Evolutionary conservation across 2,329 filamentous ascomycete species (phyloP).

Genomic region (Aspergillus terreus): DNA sequence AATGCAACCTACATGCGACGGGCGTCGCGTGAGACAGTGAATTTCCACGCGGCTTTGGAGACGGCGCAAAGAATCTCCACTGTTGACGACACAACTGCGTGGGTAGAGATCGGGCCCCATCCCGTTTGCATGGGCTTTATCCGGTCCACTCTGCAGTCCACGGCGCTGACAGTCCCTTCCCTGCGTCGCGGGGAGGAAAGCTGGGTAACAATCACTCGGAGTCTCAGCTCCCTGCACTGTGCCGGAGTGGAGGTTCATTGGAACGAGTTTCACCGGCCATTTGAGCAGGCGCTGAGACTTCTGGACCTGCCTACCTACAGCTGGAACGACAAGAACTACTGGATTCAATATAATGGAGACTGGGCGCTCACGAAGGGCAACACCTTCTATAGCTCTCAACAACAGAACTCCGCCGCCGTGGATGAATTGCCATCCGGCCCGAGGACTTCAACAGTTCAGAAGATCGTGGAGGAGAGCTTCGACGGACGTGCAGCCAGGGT

Average conservation of each 20-base stretch:
- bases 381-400: too few relatives aligned
- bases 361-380: conserved; percentile 69
- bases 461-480: background rate
- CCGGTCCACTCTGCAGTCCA: conserved; percentile 48
- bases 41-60: conserved; percentile 62
- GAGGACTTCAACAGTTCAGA: background rate
- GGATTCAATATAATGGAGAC: conserved; percentile 68
- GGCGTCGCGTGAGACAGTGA: conserved; percentile 64
- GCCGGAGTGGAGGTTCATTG: conserved; percentile 64
- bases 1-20: conserved; percentile 60
- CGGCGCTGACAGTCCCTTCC: too few relatives aligned
- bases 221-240: conserved; percentile 37
- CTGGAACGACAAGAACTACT: conserved; percentile 70
- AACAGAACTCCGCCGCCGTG: too few relatives aligned
- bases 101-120: conserved; percentile 70
- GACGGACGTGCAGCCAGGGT: conserved; percentile 23
- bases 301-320: conserved; percentile 62
- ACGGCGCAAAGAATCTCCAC: conserved; percentile 48
- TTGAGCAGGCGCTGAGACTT: conserved; percentile 56
- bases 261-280: conserved; percentile 64
- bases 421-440: too few relatives aligned
- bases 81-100: conserved; percentile 63
- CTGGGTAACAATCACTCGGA: too few relatives aligned
- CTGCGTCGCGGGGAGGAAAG: too few relatives aligned
- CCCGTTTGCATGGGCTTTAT: conserved; percentile 66